Percentiles rank a stretch among this genome's conserved stretches.
Evolutionary conservation across 2,329 filamentous ascomycete species (phyloP).

Genomic region (Thermomyces lanuginosus): DNA sequence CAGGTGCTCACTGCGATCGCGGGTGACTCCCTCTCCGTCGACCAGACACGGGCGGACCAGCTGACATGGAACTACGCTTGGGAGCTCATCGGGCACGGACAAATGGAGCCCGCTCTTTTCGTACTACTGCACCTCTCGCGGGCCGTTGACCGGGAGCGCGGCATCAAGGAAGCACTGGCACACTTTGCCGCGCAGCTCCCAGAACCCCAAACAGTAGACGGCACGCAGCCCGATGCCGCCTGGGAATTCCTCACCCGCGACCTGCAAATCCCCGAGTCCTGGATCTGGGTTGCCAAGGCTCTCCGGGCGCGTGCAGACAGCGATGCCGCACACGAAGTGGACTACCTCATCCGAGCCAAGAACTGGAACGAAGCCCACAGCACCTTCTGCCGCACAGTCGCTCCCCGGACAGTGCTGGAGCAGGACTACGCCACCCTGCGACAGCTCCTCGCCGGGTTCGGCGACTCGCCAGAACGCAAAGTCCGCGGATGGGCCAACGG

Average conservation of each 20-base stretch:
- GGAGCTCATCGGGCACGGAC: constrained; percentile 37
- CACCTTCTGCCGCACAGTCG: constrained; percentile 65
- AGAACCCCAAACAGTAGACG: constrained; percentile 38
- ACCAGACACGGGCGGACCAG: constrained; percentile 47
- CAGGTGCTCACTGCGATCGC: constrained; percentile 41
- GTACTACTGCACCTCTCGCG: constrained; percentile 61
- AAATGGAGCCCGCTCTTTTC: constrained; percentile 57
- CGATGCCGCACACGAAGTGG: constrained; percentile 54
- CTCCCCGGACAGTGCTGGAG: constrained; percentile 65
- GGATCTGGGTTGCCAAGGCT: constrained; percentile 81
- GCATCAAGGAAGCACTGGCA: constrained; percentile 57
- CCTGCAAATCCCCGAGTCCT: constrained; percentile 54
- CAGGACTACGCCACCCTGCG: constrained; percentile 58
- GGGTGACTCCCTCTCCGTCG: constrained; percentile 34
- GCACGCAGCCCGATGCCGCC: constrained; percentile 22
- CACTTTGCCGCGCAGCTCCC: constrained; percentile 52
- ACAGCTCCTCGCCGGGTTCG: constrained; percentile 55
- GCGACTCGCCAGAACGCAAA: constrained; percentile 39
- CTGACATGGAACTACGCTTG: constrained; percentile 46
- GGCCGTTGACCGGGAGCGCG: constrained; percentile 43
- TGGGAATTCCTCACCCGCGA: constrained; percentile 46
- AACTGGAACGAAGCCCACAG: constrained; percentile 69
- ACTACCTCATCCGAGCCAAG: constrained; percentile 62
- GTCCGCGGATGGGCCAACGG: constrained; percentile 63
- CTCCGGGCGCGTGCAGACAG: constrained; percentile 60